A percentile compares a stretch with the other conserved stretches of the same genome.
These are phyloP conservation scores for Triangularia setosa DNA, from an alignment of 2,329 filamentous ascomycete genomes.

Conservation along the genomic window DNA sequence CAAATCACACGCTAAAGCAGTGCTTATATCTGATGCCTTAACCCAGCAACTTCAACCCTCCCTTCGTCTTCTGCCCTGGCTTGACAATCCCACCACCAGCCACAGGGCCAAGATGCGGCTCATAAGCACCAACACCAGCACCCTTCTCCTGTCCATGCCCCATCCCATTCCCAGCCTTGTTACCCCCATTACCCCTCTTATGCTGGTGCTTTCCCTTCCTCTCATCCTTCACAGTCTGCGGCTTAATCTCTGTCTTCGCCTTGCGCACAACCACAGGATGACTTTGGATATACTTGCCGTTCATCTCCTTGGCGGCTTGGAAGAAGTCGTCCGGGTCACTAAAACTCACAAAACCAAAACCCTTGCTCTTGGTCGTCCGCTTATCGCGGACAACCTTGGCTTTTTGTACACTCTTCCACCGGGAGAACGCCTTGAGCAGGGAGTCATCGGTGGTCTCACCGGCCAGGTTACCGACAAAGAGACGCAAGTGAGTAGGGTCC, in stretches of 20 bases:
- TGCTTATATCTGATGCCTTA: conserved; percentile 31
- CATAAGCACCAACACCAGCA: conserved; percentile 34
- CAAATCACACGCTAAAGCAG: background rate
- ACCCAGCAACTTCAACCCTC: conserved; percentile 58
- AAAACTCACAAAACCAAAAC: conserved; percentile 95
- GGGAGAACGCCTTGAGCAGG: conserved; percentile 85
- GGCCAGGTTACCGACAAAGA: conserved; percentile 95
- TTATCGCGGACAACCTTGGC: conserved; percentile 93
- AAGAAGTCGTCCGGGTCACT: conserved; percentile 95
- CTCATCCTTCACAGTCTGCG: conserved; percentile 63
- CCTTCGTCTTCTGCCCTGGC: conserved; percentile 64
- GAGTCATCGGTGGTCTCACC: conserved; percentile 97
- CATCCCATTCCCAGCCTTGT: conserved; percentile 32
- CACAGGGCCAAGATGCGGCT: conserved; percentile 49
- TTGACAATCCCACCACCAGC: conserved; percentile 54
- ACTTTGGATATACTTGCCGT: conserved; percentile 97
- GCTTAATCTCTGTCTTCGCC: conserved; percentile 86
- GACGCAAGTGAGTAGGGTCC: conserved; percentile 89
- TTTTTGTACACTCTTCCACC: conserved; percentile 85
- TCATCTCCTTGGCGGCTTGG: conserved; percentile 94
- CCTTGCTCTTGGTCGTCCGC: conserved; percentile 91
- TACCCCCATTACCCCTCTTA: conserved; percentile 30
- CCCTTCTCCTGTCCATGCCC: conserved; percentile 23
- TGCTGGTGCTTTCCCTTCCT: conserved; percentile 48
- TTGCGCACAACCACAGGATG: conserved; percentile 86